Base-by-base conservation (phyloP, 345 rosid genomes). In the Diplotaxis tenuifolia region DNA sequence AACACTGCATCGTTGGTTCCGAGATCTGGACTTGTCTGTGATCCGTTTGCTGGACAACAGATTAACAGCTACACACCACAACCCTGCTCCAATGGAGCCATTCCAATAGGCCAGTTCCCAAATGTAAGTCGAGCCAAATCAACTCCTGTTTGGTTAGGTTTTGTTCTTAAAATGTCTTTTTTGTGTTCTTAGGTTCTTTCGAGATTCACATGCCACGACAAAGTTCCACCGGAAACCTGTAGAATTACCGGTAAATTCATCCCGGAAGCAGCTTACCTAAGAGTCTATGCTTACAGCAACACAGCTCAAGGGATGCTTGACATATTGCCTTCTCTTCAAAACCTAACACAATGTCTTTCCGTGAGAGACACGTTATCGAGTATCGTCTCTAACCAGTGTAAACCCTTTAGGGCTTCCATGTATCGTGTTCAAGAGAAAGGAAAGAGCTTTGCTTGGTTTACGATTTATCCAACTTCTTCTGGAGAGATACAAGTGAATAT, bases 31-130 rank as follows among this genome's bases (percentile, higher is more conserved):
- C 72, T 45, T 57, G 79, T 89, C 16, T 86, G 96, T 65, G 82
- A 84, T 61, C 96, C 92, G n/a, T 89, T 89, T 58, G 67, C 83
- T 1, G 85, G 82, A 58, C 67, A 84, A 55, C 84, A 83, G 3
- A 45, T 74, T 27, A 82, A 84, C 75, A 62, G 64, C 55, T 87
- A 76, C 60, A 67, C 38, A 6, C 85, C 87, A 4, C 75, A 71
- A 23, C 64, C 31, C 16, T 87, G 96, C 77, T 38, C 87, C 8
- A 62, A 74, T 16, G 54, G 72, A 25, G 72, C 82, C 61, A 78
- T 87, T 45, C 78, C 75, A 1, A 74, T 89, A 3, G 79, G 84
- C 2, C 66, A 86, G 16, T 75, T 87, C 64, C 85, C 89, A 10
- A 72, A 80, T 15, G 96, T 84, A 83, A 79, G 86, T 34, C 47